Evolutionary conservation across 2,329 filamentous ascomycete genomes (phyloP).

Genomic region (Colletotrichum acutatum): DNA sequence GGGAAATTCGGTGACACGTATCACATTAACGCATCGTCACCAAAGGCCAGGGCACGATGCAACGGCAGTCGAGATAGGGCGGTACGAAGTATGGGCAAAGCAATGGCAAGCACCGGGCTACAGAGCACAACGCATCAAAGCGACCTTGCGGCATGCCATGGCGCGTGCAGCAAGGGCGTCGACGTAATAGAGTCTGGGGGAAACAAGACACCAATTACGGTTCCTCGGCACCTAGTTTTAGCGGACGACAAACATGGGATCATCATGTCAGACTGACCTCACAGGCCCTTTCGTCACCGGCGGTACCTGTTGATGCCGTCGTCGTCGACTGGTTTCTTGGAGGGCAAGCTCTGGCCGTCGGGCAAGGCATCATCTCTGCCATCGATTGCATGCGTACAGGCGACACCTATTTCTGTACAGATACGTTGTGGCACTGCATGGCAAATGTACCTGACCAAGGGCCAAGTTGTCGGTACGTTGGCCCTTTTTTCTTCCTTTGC

Average conservation of each 20-base stretch:
- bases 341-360: not conserved
- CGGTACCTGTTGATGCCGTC: not conserved
- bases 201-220: conserved; percentile 20
- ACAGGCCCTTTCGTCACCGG: conserved; percentile 11
- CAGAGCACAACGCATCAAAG: conserved; percentile 1
- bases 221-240: conserved; percentile 24
- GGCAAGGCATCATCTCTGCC: not conserved
- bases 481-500: not conserved
- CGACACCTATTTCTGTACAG: not conserved
- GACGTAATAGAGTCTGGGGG: conserved; percentile 25
- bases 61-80: not conserved
- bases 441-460: not conserved
- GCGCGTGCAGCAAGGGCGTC: conserved; percentile 2
- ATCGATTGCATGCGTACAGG: not conserved
- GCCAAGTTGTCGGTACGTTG: not conserved
- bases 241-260: conserved; percentile 21
- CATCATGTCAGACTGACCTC: conserved; percentile 35
- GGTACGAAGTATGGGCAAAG: not conserved
- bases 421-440: not conserved
- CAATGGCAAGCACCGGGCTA: not conserved
- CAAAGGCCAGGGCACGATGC: not conserved
- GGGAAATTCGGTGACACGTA: not conserved
- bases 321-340: not conserved
- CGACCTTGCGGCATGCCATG: not conserved
- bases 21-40: not conserved